These are phyloP conservation scores for Drechslerella stenobrocha DNA, from an alignment of 2,329 filamentous ascomycete genomes.

Conservation along the genomic window DNA sequence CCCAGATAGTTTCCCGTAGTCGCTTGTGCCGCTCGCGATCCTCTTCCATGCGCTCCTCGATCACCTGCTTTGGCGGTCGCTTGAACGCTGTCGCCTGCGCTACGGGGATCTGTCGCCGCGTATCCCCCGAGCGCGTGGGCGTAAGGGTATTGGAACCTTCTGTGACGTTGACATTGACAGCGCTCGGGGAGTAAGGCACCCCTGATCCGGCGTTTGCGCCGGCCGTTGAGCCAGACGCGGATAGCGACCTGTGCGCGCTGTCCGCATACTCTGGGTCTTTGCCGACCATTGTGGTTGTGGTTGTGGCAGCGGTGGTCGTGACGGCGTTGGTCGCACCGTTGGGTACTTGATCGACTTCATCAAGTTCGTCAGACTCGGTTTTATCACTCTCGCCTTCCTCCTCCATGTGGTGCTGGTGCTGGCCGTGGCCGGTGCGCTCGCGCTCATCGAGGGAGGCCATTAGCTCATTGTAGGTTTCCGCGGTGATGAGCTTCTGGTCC, in stretches of 20 bases:
- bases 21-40: conserved; percentile 94
- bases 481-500: conserved; percentile 39
- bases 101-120: conserved; percentile 37
- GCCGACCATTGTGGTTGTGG: conserved; percentile 30
- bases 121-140: conserved; percentile 13
- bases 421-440: conserved; percentile 74
- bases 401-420: conserved; percentile 75
- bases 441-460: conserved; percentile 59
- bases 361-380: conserved; percentile 50
- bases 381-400: conserved; percentile 71
- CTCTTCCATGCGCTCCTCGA: conserved; percentile 95
- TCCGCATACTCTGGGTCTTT: conserved; percentile 38
- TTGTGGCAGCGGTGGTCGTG: conserved; percentile 32
- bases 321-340: conserved; percentile 25
- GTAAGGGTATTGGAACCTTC: conserved; percentile 50
- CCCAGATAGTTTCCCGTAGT: conserved; percentile 89
- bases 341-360: conserved; percentile 43
- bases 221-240: conserved; percentile 39
- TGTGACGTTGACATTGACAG: conserved; percentile 45
- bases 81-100: conserved; percentile 40
- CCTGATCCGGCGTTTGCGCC: conserved; percentile 48
- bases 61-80: conserved; percentile 62
- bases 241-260: conserved; percentile 36
- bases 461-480: conserved; percentile 12
- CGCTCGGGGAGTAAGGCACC: conserved; percentile 49